Conservation (phyloP, 768 basidiomycete species). For the Fomitopsis pulvina region DNA sequence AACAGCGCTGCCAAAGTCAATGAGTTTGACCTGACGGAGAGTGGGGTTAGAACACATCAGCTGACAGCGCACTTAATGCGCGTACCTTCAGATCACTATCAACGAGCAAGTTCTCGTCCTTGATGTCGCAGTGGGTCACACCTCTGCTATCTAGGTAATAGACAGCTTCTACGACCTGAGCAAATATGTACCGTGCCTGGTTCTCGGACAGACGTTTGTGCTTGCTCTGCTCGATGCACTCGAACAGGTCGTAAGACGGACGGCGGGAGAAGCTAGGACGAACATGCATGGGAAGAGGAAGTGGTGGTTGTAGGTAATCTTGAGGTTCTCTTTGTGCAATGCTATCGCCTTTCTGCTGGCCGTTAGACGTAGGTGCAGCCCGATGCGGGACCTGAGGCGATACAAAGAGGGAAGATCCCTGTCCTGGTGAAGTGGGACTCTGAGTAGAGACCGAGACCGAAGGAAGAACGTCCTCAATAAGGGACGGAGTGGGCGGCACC, state of each 20-base stretch:
- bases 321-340: not conserved
- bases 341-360: not conserved
- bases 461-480: not conserved
- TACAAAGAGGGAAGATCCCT: not conserved
- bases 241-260: slow-evolving; percentile 88
- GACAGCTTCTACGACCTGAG: slow-evolving; percentile 83
- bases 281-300: slow-evolving; percentile 9
- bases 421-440: not conserved
- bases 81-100: slow-evolving; percentile 64
- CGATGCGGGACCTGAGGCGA: not conserved
- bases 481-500: slow-evolving; percentile 35
- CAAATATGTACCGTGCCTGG: slow-evolving; percentile 77
- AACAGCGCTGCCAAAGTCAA: slow-evolving; percentile 92
- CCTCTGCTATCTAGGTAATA: slow-evolving; percentile 75
- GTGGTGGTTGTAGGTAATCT: slow-evolving; percentile 8
- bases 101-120: slow-evolving; percentile 91
- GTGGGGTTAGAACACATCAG: not conserved
- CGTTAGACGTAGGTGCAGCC: not conserved
- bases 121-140: slow-evolving; percentile 92
- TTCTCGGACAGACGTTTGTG: slow-evolving; percentile 73
- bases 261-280: slow-evolving; percentile 49
- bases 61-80: not conserved
- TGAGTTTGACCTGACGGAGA: slow-evolving; percentile 71
- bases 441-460: not conserved
- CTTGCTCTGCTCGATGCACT: slow-evolving; percentile 86